Evolutionary conservation across 306 rosid species (phyloP), one percentile per base, ranked within the genome.

Genomic region (Ammopiptanthus mongolicus): DNA sequence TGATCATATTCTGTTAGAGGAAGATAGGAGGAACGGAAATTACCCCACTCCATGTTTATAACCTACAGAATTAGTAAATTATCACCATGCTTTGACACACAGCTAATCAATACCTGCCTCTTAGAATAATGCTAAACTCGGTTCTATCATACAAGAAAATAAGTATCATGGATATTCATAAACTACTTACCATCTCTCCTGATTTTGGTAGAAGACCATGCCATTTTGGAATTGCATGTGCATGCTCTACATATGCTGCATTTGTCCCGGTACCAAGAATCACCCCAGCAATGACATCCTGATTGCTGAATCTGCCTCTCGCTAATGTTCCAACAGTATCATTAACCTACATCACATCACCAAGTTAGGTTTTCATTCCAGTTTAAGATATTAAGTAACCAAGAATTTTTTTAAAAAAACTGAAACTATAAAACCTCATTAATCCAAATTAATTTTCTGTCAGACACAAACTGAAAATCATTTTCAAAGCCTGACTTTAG

Each of bases 31-130:
- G 98, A 96, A 68, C 86, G 77, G 70, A 92, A 96, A 84, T 85
- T 92, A 81, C 99, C 99, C 99, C 99, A 96, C 86, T 96, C 99
- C 96, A 89, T 96, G 89, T 96, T 96, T 78, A 96, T 92, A 65
- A 92, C 98, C 99, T 96, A 71, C 42, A 74, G 36, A 37, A 81
- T 69, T 65, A 57, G 71, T 46, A 70, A 21, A 13, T 33, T 50
- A 65, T 68, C 70, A 65, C 63, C 3, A 12, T 29, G 14, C 34
- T 57, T 72, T 51, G 51, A 33, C 28, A 71, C 51, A 19, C 51
- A n/a, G 42, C 7, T 50, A 57, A 67, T 18, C 42, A 68, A 14
- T 47, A 44, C 9, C 28, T 62, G 69, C 44, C 63, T 33, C 74
- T 11, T 61, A 50, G 36, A 31, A 50, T 72, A 28, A 41, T 36